phyloP scores from a whole-genome alignment of 176 grass and related monocot species.

The Avena atlantica region DNA sequence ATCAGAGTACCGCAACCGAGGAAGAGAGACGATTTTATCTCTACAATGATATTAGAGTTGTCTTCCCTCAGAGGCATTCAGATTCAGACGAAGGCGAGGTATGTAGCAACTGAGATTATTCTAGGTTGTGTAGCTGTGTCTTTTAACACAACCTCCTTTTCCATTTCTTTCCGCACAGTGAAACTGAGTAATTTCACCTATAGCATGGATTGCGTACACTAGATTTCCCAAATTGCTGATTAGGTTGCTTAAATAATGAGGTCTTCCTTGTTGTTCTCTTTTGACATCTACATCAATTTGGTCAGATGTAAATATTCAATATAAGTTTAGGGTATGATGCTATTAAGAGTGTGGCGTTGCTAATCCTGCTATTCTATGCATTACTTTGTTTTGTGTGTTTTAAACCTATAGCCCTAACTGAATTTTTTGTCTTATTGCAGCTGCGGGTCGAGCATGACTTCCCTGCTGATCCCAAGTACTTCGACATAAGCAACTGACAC shows the following conservation, averaged over 20 bases:
- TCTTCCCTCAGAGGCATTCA: constrained; percentile 94
- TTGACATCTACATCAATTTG: constrained; percentile 10
- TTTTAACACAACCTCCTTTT: not conserved
- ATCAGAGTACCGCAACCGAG: not conserved
- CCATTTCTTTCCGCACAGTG: not conserved
- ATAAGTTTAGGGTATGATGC: not conserved
- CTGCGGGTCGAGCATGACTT: constrained; percentile 83
- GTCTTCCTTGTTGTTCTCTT: constrained; percentile 14
- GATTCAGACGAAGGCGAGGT: constrained; percentile 96
- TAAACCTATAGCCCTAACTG: constrained; percentile 14
- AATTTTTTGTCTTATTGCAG: constrained; percentile 51
- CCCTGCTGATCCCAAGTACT: constrained; percentile 94
- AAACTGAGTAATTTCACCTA: constrained; percentile 6
- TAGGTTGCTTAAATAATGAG: constrained; percentile 4
- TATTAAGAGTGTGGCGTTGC: not conserved
- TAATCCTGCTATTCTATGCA: constrained; percentile 14
- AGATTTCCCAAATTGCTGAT: constrained; percentile 24
- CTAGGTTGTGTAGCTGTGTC: constrained; percentile 15
- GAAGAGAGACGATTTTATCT: constrained; percentile 80
- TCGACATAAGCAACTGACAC: constrained; percentile 88
- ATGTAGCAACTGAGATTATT: constrained; percentile 44
- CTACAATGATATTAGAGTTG: constrained; percentile 96
- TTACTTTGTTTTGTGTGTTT: not conserved
- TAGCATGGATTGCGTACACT: not conserved
- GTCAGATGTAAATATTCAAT: not conserved